phyloP scores from a whole-genome alignment of 495 filamentous ascomycete genomes.

The Cenococcum geophilum region DNA sequence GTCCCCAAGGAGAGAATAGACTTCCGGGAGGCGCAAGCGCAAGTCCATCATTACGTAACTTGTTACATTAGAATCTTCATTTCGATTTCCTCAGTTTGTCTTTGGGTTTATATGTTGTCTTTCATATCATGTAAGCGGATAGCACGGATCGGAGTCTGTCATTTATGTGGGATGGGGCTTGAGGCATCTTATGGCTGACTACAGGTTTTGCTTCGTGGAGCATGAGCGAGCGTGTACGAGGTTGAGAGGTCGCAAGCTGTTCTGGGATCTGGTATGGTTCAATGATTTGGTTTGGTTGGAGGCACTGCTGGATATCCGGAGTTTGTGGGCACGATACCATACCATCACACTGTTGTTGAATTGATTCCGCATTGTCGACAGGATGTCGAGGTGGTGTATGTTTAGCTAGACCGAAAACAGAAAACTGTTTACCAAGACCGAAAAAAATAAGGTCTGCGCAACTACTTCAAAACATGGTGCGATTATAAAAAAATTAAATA shows the following conservation, averaged over 20 bases:
- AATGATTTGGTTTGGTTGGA: conserved; percentile 8
- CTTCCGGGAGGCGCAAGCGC: conserved; percentile 26
- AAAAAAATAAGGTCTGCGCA: too few species aligned
- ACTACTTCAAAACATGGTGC: too few species aligned
- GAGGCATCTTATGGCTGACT: neutral
- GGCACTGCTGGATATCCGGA: conserved; percentile 19
- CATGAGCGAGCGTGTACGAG: neutral
- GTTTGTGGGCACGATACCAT: conserved; percentile 26
- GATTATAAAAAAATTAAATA: too few species aligned
- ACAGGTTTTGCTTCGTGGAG: neutral
- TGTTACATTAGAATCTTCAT: conserved; percentile 26
- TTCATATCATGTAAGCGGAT: conserved; percentile 4
- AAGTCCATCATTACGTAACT: conserved; percentile 28
- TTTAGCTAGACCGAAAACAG: neutral
- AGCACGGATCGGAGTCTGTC: conserved; percentile 2
- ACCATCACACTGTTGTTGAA: conserved; percentile 6
- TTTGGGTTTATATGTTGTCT: neutral
- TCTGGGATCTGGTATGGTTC: neutral
- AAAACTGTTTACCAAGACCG: neutral
- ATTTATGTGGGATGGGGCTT: neutral
- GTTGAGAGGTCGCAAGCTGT: neutral
- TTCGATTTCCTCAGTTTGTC: neutral
- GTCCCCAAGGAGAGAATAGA: conserved; percentile 14
- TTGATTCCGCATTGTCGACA: conserved; percentile 6
- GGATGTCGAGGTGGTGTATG: neutral